phyloP scores from a whole-genome alignment of 2,329 filamentous ascomycete species.

The Pseudopyrenochaeta lycopersici region DNA sequence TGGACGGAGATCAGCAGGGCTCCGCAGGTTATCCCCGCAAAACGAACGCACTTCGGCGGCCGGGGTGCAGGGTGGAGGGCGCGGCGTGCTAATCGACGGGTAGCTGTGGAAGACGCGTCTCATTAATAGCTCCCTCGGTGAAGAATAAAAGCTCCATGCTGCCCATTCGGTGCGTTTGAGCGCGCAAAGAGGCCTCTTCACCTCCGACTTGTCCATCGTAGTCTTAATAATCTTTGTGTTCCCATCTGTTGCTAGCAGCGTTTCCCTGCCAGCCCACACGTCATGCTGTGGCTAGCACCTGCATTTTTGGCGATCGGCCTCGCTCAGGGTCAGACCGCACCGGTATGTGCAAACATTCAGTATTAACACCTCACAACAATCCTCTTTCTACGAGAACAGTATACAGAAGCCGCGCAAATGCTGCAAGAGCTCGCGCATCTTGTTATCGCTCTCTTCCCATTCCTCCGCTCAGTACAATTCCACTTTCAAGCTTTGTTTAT shows the following conservation, averaged over 20 bases:
- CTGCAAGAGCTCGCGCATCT: conserved; percentile 26
- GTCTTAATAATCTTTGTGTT: conserved; percentile 19
- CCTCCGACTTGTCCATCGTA: conserved; percentile 18
- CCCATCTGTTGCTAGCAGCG: conserved; percentile 14
- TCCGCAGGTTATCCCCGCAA: conserved; percentile 22
- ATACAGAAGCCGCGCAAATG: conserved; percentile 38
- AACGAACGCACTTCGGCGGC: conserved; percentile 18
- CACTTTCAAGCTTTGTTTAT: conserved; percentile 27
- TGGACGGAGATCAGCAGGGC: conserved; percentile 31
- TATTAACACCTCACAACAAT: conserved; percentile 17
- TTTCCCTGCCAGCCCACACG: conserved; percentile 31
- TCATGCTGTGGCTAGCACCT: conserved; percentile 48
- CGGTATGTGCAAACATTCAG: conserved; percentile 33
- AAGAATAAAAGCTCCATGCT: conserved; percentile 26
- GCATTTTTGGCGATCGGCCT: conserved; percentile 43
- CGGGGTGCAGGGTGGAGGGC: conserved; percentile 12
- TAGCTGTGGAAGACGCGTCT: conserved; percentile 20
- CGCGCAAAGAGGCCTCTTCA: conserved; percentile 22
- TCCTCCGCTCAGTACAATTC: conserved; percentile 36
- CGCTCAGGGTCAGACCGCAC: conserved; percentile 34
- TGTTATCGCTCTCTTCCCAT: conserved; percentile 41
- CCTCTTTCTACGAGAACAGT: conserved; percentile 12
- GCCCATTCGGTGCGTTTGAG: conserved; percentile 19
- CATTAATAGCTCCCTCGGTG: conserved; percentile 8
- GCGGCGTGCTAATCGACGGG: conserved; percentile 19